Evolutionary conservation across 495 filamentous ascomycete genomes (phyloP), one percentile per base, ranked within the genome.

Genomic region (Cercophora newfieldiana): DNA sequence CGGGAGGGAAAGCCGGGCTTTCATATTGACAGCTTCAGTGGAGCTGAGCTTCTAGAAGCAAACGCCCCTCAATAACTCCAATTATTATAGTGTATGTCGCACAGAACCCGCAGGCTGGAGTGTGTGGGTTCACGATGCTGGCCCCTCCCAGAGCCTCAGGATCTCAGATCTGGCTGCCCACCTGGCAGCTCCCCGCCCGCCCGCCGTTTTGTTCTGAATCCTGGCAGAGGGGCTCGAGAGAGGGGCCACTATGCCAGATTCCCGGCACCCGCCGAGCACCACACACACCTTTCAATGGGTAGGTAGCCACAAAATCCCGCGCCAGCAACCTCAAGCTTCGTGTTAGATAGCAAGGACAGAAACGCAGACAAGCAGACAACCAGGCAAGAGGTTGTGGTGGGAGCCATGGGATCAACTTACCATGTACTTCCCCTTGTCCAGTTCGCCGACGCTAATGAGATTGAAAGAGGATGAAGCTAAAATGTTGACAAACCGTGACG

Each of bases 141-240:
- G 75, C 72, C 74, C 75, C 75, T 77, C 75, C 74, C 69, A 77
- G 75, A 77, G 75, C 75, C 75, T 77, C 75, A 76, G 54, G 62
- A 70, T 67, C 66, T 72, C 64, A 69, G 74, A 73, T 76, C 74
- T 68, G 61, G 61, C 74, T 62, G 68, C 62, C 71, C 59, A 28
- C 53, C 53, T 56, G 24, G 29, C 53, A 61, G 64, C 65, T 57
- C 55, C 28, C 28, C 37, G 37, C 37, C 28, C 37, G 37, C 37
- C 37, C 50, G 68, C 68, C 68, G 65, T 64, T 72, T 68, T 55
- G 28, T 8, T 28, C 16, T 22, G 48, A 54, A 67, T 53, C 66
- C 66, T 67, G 61, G 64, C 59, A 29, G 53, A 68, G 69, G 74
- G 72, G 51, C 70, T n/a, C n/a, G n/a, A n/a, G 62, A 29, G 53